These are phyloP conservation scores for Zarea fungicola DNA, from an alignment of 2,329 filamentous ascomycete genomes.

Conservation along the genomic window DNA sequence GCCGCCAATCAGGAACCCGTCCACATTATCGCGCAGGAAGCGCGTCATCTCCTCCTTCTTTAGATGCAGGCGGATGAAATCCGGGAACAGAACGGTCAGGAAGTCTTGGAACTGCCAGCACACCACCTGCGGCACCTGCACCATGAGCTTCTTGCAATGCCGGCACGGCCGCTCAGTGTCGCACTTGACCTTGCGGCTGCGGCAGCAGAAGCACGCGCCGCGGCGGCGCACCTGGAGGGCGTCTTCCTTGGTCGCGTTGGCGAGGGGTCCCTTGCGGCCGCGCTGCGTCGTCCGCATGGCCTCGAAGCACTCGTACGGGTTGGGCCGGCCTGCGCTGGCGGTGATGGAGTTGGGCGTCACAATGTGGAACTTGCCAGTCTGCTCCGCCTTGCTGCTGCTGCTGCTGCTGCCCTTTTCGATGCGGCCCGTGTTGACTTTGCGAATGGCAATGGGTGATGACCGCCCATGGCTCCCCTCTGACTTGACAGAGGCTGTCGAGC, in stretches of 20 bases:
- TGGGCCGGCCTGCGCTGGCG: slow-evolving; percentile 44
- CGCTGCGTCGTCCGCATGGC: slow-evolving; percentile 47
- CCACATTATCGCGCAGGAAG: slow-evolving; percentile 47
- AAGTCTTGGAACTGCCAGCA: slow-evolving; percentile 58
- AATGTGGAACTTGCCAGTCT: slow-evolving; percentile 47
- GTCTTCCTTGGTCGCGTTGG: slow-evolving; percentile 48
- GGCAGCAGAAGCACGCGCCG: slow-evolving; percentile 56
- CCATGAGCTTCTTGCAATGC: slow-evolving; percentile 49
- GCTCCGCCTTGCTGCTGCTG: slow-evolving; percentile 27
- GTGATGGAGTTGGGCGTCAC: slow-evolving; percentile 50
- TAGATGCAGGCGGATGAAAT: slow-evolving; percentile 47
- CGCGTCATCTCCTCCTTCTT: slow-evolving; percentile 42
- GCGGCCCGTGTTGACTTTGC: slow-evolving; percentile 39
- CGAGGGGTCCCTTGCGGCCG: slow-evolving; percentile 51
- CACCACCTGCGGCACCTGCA: slow-evolving; percentile 46
- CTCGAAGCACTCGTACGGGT: slow-evolving; percentile 52
- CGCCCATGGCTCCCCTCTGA: slow-evolving; percentile 24
- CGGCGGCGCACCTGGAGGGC: slow-evolving; percentile 49
- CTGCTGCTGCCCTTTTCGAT: slow-evolving; percentile 46
- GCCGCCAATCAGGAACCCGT: slow-evolving; percentile 37
- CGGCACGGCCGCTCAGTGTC: slow-evolving; percentile 51
- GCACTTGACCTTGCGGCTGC: slow-evolving; percentile 54
- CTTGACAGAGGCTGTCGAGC: slow-evolving; percentile 23
- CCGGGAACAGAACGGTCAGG: slow-evolving; percentile 45
- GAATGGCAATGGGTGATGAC: slow-evolving; percentile 26